Conservation (phyloP, 176 grass and related monocot genomes). For the Urochloa ruziziensis region DNA sequence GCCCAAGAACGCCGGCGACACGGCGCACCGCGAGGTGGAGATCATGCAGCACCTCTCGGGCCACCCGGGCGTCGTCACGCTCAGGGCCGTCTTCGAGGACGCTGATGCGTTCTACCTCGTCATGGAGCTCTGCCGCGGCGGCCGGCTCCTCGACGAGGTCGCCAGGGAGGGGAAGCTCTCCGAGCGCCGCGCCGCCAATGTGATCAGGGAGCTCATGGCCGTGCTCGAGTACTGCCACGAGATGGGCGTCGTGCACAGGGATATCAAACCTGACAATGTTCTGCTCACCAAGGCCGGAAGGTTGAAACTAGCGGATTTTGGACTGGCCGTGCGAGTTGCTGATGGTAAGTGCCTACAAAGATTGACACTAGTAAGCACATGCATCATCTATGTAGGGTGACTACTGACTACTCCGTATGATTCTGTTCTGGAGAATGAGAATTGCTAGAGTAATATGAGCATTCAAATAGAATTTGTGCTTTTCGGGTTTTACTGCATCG, state of each 20-base stretch:
- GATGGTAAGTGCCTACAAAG: constrained; percentile 11
- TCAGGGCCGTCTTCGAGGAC: constrained; percentile 66
- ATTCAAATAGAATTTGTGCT: background rate
- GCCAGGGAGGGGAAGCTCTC: constrained; percentile 38
- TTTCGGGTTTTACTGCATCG: background rate
- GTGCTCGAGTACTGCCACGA: constrained; percentile 43
- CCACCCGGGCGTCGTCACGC: constrained; percentile 63
- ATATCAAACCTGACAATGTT: constrained; percentile 78
- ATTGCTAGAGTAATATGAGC: background rate
- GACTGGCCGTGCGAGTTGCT: constrained; percentile 26
- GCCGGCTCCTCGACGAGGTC: constrained; percentile 51
- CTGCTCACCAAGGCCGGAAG: constrained; percentile 46
- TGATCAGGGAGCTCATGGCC: constrained; percentile 45
- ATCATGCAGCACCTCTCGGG: constrained; percentile 85
- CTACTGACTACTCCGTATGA: background rate
- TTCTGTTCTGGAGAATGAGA: background rate
- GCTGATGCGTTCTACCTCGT: constrained; percentile 52
- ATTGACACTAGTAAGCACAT: background rate
- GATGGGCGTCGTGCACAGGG: constrained; percentile 38
- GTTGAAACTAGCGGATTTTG: constrained; percentile 50
- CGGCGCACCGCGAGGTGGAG: constrained; percentile 69
- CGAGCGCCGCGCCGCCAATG: constrained; percentile 42
- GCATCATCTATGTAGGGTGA: background rate
- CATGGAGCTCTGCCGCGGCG: constrained; percentile 70
- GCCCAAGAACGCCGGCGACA: constrained; percentile 53